phyloP scores from a whole-genome alignment of 163 green algal genomes.

The Coccomyxa subellipsoidea region DNA sequence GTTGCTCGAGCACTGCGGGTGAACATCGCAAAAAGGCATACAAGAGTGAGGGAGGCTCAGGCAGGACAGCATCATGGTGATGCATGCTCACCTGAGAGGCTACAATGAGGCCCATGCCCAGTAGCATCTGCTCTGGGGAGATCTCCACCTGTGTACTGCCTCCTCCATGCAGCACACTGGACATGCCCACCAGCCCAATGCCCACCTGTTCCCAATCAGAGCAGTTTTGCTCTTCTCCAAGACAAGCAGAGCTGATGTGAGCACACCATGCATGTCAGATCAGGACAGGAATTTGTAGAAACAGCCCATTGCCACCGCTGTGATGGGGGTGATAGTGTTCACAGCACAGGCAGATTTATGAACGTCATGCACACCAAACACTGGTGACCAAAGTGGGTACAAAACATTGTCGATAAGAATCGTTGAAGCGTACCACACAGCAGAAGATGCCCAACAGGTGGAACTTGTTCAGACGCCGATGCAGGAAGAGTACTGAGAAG shows the following conservation, averaged over 20 bases:
- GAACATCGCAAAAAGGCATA: too few relatives aligned
- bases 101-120: conserved; percentile 68
- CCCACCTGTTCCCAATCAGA: conserved; percentile 25
- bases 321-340: too few relatives aligned
- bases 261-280: too few relatives aligned
- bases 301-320: too few relatives aligned
- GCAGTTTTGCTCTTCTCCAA: neutral
- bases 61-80: neutral
- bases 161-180: conserved; percentile 47
- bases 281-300: too few relatives aligned
- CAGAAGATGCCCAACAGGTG: conserved; percentile 68
- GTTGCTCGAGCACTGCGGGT: too few relatives aligned
- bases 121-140: conserved; percentile 32
- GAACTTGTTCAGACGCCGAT: conserved; percentile 68
- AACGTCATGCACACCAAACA: too few relatives aligned
- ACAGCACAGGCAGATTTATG: too few relatives aligned
- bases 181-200: conserved; percentile 53
- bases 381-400: too few relatives aligned
- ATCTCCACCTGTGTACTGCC: conserved; percentile 28
- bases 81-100: conserved; percentile 40
- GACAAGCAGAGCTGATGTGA: neutral
- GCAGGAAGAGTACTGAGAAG: conserved; percentile 81
- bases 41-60: neutral
- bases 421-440: conserved; percentile 53
- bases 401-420: too few relatives aligned